Conservation (phyloP, 2,329 filamentous ascomycete genomes). For the Fusarium miscanthi region DNA sequence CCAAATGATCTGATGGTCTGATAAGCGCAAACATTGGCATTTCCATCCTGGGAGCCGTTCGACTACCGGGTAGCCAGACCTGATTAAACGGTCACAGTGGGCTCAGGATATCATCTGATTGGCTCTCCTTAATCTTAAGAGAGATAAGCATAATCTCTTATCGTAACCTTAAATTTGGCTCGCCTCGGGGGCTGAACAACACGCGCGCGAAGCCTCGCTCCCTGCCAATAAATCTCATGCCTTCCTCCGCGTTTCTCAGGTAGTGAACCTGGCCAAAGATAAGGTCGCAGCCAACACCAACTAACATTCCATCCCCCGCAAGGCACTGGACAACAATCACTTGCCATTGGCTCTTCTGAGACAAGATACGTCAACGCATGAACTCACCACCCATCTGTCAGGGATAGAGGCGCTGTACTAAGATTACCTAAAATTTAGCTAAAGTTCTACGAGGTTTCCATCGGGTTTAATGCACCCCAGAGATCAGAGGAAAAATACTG, state of each 20-base stretch:
- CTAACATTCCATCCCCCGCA: not conserved
- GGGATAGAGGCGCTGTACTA: not conserved
- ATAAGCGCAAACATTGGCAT: not conserved
- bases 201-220: no score
- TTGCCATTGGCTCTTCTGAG: not conserved
- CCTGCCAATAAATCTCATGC: not conserved
- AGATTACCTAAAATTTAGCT: not conserved
- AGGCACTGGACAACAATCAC: not conserved
- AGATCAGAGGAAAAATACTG: not conserved
- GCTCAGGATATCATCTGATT: not conserved
- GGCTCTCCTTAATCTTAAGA: not conserved
- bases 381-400: no score
- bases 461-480: not conserved
- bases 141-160: constrained; percentile 2
- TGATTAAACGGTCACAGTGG: accelerated
- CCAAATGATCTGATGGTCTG: not conserved
- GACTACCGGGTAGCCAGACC: not conserved
- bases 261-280: constrained; percentile 2
- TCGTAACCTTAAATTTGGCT: not conserved
- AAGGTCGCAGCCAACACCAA: constrained; percentile 1
- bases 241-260: not conserved
- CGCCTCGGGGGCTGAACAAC: not conserved
- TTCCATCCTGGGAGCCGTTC: no score
- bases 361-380: not conserved
- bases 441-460: not conserved